phyloP scores from a whole-genome alignment of 768 basidiomycete genomes.

The Kwoniella bestiolae region DNA sequence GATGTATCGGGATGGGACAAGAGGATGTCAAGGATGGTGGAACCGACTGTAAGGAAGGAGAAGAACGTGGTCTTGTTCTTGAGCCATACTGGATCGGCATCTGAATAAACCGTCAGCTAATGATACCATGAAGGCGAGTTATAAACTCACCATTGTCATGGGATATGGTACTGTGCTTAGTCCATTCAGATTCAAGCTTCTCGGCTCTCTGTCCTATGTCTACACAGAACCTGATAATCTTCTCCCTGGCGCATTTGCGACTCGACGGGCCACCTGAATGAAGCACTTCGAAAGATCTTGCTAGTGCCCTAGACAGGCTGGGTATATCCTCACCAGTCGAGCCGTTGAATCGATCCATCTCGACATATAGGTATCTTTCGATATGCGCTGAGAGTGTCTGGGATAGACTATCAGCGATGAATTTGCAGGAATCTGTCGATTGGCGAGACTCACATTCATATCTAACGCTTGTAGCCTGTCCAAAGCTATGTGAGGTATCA shows the following conservation, averaged over 20 bases:
- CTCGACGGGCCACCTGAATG: slow-evolving; percentile 31
- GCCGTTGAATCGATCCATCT: neutral
- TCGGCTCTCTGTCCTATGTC: neutral
- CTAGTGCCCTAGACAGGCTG: slow-evolving; percentile 9
- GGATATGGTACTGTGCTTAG: neutral
- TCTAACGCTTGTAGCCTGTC: slow-evolving; percentile 21
- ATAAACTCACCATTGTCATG: neutral
- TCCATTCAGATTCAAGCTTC: neutral
- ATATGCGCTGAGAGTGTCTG: neutral
- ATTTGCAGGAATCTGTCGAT: too few species aligned
- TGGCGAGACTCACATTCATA: slow-evolving; percentile 21
- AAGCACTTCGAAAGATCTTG: slow-evolving; percentile 21
- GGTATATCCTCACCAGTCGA: neutral
- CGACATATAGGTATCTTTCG: neutral
- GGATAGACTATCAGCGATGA: slow-evolving; percentile 3
- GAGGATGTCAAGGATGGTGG: slow-evolving; percentile 24
- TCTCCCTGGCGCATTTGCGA: slow-evolving; percentile 9
- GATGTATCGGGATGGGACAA: neutral
- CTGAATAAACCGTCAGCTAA: neutral
- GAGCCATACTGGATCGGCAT: slow-evolving; percentile 10
- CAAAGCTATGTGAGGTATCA: slow-evolving; percentile 13
- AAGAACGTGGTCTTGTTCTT: slow-evolving; percentile 29
- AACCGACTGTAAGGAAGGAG: slow-evolving; percentile 27
- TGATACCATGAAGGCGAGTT: neutral
- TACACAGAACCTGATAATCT: slow-evolving; percentile 21